phyloP scores from a whole-genome alignment of 768 basidiomycete species.

The Hysterangium stoloniferum region DNA sequence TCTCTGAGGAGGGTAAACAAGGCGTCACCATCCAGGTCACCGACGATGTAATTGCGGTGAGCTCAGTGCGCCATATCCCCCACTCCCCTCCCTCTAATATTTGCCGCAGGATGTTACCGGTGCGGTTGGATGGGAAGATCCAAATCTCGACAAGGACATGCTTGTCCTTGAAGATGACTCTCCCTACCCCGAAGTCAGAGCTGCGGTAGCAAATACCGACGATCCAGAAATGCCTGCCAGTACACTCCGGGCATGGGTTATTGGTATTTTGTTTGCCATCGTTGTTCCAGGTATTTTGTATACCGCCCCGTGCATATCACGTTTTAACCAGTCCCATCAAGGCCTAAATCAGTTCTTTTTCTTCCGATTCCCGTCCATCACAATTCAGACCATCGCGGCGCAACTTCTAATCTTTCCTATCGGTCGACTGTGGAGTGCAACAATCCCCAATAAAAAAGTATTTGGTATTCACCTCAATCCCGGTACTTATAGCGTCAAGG shows the following conservation, averaged over 20 bases:
- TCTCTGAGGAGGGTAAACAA: constrained; percentile 3
- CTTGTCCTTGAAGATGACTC: constrained; percentile 48
- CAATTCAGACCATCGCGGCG: constrained; percentile 40
- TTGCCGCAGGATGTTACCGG: constrained; percentile 8
- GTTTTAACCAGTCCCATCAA: constrained; percentile 42
- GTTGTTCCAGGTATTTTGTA: constrained; percentile 8
- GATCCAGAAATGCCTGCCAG: constrained; percentile 56
- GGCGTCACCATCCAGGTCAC: neutral
- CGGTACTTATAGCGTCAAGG: constrained; percentile 70
- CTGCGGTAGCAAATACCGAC: constrained; percentile 68
- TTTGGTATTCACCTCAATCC: constrained; percentile 37
- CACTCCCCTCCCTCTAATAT: neutral
- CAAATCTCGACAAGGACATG: constrained; percentile 30
- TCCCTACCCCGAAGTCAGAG: constrained; percentile 77
- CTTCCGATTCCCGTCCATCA: constrained; percentile 38
- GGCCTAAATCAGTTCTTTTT: constrained; percentile 45
- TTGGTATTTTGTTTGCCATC: constrained; percentile 30
- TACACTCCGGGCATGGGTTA: constrained; percentile 51
- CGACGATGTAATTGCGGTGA: constrained; percentile 9
- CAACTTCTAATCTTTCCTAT: constrained; percentile 64
- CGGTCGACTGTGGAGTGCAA: constrained; percentile 39
- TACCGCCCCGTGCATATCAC: constrained; percentile 45
- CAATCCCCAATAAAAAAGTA: constrained; percentile 11
- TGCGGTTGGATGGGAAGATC: constrained; percentile 26
- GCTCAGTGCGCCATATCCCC: neutral